Base-by-base conservation (phyloP, 768 basidiomycete genomes). In the Trametes sanguinea region DNA sequence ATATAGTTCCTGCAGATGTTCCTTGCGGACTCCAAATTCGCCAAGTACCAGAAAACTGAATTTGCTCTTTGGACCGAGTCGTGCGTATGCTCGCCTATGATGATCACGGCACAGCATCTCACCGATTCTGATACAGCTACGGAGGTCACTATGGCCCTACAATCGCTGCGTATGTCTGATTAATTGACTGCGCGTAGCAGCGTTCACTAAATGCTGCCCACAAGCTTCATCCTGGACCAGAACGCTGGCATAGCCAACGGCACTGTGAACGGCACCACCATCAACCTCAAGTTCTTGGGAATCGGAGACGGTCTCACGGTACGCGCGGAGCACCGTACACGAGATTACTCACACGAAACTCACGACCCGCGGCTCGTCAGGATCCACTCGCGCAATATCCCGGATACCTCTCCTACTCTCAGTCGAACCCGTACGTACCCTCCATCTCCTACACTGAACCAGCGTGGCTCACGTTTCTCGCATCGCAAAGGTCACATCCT, bases 1-100 rank as follows among this genome's bases (percentile, higher is more conserved):
- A n/a, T 33, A 7, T 50, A 73, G 69, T 84, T 87, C 74, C 69
- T 88, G 65, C 86, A 87, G 72, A 83, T 87, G 11, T 87, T 84
- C 72, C 76, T 88, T 47, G 71, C 75, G 0, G 85, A 88, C 65
- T 65, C 77, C 6, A 78, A 79, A 61, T 88, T 87, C 66, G 67
- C 80, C 54, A 78, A 81, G 54, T 81, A 79, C 51, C 69, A 76
- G 35, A 65, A 65, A 9, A 78, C 76, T 56, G 77, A 80, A 2
- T 76, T 87, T 59, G 85, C 82, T 0, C 74, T 87, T 53, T 88
- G 86, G 86, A 85, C 85, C 0, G 85, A 87, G 70, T 86, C 84
- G 76, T 75, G 62, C n/a, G 66, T 53, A 45, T 32, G 62, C n/a
- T 45, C 11, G 29, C 35, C 32, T 32, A 42, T 59, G 57, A 58